phyloP scores from a whole-genome alignment of 768 basidiomycete species.

The Podaxis carcinomalis region DNA sequence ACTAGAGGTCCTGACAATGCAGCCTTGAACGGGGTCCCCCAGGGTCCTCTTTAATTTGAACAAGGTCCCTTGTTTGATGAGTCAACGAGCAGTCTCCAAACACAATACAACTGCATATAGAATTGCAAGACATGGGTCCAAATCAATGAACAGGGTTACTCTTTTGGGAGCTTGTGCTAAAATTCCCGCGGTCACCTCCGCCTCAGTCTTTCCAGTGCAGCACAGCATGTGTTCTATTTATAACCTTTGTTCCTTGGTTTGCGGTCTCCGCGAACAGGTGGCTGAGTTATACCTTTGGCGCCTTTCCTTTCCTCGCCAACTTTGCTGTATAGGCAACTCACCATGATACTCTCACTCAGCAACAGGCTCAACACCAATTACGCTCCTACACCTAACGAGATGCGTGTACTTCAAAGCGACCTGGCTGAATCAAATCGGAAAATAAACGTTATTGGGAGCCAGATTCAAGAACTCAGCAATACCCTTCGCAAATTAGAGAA shows the following conservation, averaged over 20 bases:
- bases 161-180: too few relatives aligned
- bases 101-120: too few relatives aligned
- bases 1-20: too few relatives aligned
- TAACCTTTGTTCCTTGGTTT: too few relatives aligned
- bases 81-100: not conserved
- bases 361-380: conserved; percentile 8
- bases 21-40: not conserved
- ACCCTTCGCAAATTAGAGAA: not conserved
- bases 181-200: too few relatives aligned
- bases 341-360: not conserved
- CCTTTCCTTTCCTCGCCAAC: too few relatives aligned
- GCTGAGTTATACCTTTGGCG: too few relatives aligned
- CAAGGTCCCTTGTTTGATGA: not conserved
- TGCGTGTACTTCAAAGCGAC: not conserved
- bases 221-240: too few relatives aligned
- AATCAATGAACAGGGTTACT: too few relatives aligned
- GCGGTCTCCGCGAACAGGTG: too few relatives aligned
- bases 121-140: too few relatives aligned
- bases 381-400: conserved; percentile 1
- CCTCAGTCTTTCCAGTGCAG: too few relatives aligned
- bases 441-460: not conserved
- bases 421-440: not conserved
- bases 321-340: not conserved
- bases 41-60: not conserved
- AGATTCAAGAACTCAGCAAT: not conserved